These are phyloP conservation scores for Hylodesmum podocarpum DNA, from an alignment of 306 rosid genomes.

Conservation along the genomic window DNA sequence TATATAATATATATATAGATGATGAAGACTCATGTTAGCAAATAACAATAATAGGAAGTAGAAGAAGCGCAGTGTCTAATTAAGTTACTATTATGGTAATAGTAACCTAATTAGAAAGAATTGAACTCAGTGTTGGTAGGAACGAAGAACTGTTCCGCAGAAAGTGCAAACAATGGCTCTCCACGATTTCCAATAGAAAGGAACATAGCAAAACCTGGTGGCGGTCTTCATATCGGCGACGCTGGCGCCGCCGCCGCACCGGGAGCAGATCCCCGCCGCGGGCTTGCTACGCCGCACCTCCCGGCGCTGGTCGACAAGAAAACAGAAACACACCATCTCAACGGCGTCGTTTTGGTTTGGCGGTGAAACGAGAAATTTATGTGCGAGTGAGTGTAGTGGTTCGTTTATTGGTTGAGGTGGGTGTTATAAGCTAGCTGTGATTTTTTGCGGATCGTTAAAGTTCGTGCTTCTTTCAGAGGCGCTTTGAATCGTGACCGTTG, in stretches of 20 bases:
- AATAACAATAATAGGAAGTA: no score
- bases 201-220: conserved; percentile 83
- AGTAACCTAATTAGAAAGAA: no score
- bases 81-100: no score
- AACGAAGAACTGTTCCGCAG: conserved; percentile 70
- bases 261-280: conserved; percentile 76
- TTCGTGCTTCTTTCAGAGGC: not conserved
- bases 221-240: conserved; percentile 85
- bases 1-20: no score
- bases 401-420: not conserved
- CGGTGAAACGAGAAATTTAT: not conserved
- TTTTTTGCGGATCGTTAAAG: not conserved
- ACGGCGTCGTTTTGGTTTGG: not conserved
- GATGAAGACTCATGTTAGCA: no score
- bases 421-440: not conserved
- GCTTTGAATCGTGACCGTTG: not conserved
- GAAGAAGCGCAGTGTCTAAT: no score
- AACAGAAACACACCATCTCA: conserved; percentile 76
- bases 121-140: conserved; percentile 45
- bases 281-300: conserved; percentile 77
- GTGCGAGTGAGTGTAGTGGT: not conserved
- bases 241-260: conserved; percentile 93
- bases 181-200: conserved; percentile 81
- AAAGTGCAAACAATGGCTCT: conserved; percentile 74
- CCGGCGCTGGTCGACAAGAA: conserved; percentile 74